Base-by-base conservation (phyloP, 2,329 filamentous ascomycete genomes). In the Zalaria obscura region DNA sequence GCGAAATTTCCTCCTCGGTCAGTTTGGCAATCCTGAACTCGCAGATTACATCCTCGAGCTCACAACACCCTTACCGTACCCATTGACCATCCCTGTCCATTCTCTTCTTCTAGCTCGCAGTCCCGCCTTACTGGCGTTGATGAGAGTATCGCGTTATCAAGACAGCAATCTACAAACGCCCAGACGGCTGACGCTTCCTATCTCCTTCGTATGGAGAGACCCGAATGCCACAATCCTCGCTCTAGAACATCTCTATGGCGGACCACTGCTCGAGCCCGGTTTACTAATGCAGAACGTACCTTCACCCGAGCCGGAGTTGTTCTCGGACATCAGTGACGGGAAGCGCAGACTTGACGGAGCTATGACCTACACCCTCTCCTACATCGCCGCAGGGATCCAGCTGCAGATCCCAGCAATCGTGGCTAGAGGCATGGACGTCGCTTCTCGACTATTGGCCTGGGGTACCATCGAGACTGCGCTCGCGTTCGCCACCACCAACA, bases 301-400 rank as follows among this genome's bases (percentile, higher is more conserved):
- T n/a, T 39, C 5, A 6, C 9, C 47, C 41, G 5, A 25, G 18
- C 38, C 9, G 41, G 45, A 25, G 37, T 46, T 28, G 25, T 40
- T 2, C 33, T 38, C 5, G 40, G 18, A 28, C 42, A 46, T 31
- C 29, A 32, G 29, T n/a, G 29, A 32, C n/a, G 29, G 29, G n/a
- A 7, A 7, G 7, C 7, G n/a, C 29, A 7, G n/a, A 7, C 29
- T 32, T 32, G 48, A 49, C 18, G 48, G 53, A 5, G 49, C 51
- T 11, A 52, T 59, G 44, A 43, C 50, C 27, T 39, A 41, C 46
- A 71, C 70, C n/a, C 59, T 84, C 18, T 75, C 75, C 25, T 81
- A 82, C 51, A 71, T 77, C 36, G 76, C 78, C 26, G 72, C 76
- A 4, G 80, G 78, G 0, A 65, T 72, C 39, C 61, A 75, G 33